phyloP scores from a whole-genome alignment of 2,329 filamentous ascomycete genomes.

The Fonsecaea monophora region DNA sequence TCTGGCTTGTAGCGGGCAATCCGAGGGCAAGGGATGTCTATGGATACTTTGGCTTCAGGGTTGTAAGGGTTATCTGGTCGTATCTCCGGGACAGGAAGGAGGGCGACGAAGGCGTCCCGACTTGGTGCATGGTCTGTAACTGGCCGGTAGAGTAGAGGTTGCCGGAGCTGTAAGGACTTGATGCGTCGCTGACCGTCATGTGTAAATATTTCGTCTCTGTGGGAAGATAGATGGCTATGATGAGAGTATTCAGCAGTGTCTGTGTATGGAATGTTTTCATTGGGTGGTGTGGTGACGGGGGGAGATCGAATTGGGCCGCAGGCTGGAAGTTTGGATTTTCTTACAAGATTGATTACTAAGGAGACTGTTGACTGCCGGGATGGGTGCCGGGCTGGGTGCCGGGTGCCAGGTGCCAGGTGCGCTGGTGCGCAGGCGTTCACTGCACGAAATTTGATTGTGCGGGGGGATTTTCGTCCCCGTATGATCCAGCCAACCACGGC shows the following conservation, averaged over 20 bases:
- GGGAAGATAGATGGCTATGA: no score
- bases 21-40: conserved; percentile 37
- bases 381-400: background rate
- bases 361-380: no score
- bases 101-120: conserved; percentile 14
- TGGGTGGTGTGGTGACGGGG: no score
- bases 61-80: conserved; percentile 26
- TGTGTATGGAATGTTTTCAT: no score
- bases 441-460: no score
- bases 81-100: conserved; percentile 5
- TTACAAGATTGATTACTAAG: background rate
- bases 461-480: background rate
- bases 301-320: no score
- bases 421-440: no score
- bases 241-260: no score
- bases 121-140: conserved; percentile 35
- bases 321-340: background rate
- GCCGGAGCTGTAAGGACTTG: no score
- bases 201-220: background rate
- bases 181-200: background rate
- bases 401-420: background rate
- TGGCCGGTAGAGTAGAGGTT: conserved; percentile 28
- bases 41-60: conserved; percentile 36
- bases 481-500: background rate
- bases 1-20: conserved; percentile 36